A percentile compares a stretch with the other conserved stretches of the same genome.
These are phyloP conservation scores for Arthroderma sp. DNA, from an alignment of 2,329 filamentous ascomycete genomes.

Conservation along the genomic window DNA sequence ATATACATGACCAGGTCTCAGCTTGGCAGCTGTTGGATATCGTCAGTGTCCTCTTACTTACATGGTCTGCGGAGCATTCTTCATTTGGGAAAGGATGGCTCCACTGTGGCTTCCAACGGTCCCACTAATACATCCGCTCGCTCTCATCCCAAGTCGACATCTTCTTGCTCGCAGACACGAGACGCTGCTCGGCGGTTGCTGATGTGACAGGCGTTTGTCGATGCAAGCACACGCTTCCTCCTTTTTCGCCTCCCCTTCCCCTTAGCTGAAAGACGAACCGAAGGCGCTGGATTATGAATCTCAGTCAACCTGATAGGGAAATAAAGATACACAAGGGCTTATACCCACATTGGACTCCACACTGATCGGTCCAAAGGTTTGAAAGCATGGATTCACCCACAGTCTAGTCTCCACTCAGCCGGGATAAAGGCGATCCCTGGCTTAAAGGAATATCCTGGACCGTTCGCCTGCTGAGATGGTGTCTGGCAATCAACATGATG, in stretches of 20 bases:
- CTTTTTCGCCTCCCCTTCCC: neutral
- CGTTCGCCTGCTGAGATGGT: neutral
- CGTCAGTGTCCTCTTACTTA: conserved; percentile 6
- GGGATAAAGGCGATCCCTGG: conserved; percentile 10
- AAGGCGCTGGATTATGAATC: neutral
- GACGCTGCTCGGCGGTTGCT: neutral
- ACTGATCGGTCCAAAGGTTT: conserved; percentile 5
- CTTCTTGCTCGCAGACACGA: neutral
- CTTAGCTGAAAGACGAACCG: neutral
- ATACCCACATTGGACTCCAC: neutral
- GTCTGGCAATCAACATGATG: neutral
- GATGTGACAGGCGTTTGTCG: neutral
- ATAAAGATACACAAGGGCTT: neutral
- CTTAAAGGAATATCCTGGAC: conserved; percentile 1
- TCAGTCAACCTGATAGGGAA: neutral
- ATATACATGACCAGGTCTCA: conserved; percentile 1
- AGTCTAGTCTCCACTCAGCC: conserved; percentile 8
- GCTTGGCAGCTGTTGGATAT: conserved; percentile 5
- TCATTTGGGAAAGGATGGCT: conserved; percentile 4
- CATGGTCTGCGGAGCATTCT: conserved; percentile 7
- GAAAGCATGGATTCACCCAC: conserved; percentile 9
- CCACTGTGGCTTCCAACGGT: conserved; percentile 6
- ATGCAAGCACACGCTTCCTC: neutral
- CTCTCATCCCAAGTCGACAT: neutral
- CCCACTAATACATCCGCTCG: conserved; percentile 1